These are phyloP conservation scores for Cercospora sp. DNA, from an alignment of 2,329 filamentous ascomycete species.

Conservation along the genomic window DNA sequence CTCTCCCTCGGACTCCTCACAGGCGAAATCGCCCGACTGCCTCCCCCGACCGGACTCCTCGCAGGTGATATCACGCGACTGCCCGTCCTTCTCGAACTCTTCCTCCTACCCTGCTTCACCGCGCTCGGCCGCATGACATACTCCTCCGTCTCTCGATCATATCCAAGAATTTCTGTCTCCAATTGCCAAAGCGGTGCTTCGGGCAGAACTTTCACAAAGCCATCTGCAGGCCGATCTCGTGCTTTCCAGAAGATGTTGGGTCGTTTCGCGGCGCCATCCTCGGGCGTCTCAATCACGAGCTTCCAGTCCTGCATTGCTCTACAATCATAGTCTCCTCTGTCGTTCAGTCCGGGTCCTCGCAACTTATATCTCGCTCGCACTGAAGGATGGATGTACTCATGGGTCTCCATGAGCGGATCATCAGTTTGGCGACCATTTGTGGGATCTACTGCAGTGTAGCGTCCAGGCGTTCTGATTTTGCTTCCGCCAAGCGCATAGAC, in stretches of 20 bases:
- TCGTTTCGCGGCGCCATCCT: constrained; percentile 33
- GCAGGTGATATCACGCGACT: constrained; percentile 10
- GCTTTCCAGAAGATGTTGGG: constrained; percentile 49
- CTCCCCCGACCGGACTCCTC: not conserved
- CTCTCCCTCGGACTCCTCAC: constrained; percentile 6
- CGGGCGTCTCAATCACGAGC: constrained; percentile 47
- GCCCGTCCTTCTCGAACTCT: constrained; percentile 19
- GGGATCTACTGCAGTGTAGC: constrained; percentile 50
- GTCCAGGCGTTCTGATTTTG: constrained; percentile 49
- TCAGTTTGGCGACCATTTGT: constrained; percentile 44
- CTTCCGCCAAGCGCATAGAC: constrained; percentile 50
- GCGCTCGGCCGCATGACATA: constrained; percentile 37
- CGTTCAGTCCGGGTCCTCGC: constrained; percentile 48
- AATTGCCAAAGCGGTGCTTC: constrained; percentile 49
- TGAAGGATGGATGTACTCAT: constrained; percentile 55
- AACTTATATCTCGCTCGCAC: constrained; percentile 49
- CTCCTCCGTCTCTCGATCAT: constrained; percentile 46
- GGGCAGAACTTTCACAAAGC: constrained; percentile 43
- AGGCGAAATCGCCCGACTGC: constrained; percentile 7
- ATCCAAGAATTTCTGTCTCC: constrained; percentile 45
- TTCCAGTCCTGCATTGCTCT: constrained; percentile 50
- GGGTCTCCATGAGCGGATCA: constrained; percentile 49
- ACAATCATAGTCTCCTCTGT: constrained; percentile 48
- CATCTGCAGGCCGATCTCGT: constrained; percentile 38
- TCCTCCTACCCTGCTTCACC: constrained; percentile 21